Conservation (phyloP, 805 yeast genomes). For the Zygoascus flipseniorum region DNA sequence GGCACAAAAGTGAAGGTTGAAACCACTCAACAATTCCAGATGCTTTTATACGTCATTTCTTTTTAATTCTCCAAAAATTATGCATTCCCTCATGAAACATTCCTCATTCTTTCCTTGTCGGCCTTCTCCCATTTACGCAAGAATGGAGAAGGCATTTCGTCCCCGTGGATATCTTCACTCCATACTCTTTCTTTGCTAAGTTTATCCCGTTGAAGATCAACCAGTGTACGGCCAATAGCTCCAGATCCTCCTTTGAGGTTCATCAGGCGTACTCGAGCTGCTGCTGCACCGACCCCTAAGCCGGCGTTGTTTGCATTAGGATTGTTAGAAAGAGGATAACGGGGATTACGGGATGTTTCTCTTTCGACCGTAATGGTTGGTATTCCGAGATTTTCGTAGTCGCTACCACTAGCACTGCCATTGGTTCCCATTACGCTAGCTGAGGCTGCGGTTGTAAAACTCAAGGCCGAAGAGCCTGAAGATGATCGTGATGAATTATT, state of each 20-base stretch:
- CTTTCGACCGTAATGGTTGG: conserved; percentile 1
- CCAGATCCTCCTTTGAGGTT: conserved; percentile 24
- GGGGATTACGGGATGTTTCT: conserved; percentile 1
- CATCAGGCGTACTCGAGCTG: conserved; percentile 21
- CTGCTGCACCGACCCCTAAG: conserved; percentile 24
- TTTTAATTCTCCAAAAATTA: too few relatives aligned
- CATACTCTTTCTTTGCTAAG: conserved; percentile 5
- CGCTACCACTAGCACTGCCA: not conserved
- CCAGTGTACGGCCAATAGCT: conserved; percentile 20
- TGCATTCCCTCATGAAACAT: not conserved
- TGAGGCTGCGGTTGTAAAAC: not conserved
- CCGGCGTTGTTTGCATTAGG: conserved; percentile 6
- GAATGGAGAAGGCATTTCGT: conserved; percentile 28
- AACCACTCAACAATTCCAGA: too few relatives aligned
- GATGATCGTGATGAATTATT: not conserved
- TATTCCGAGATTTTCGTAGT: not conserved
- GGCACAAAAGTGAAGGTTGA: too few relatives aligned
- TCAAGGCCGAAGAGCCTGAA: not conserved
- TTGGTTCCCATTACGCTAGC: not conserved
- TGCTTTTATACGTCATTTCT: too few relatives aligned
- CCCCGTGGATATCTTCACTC: conserved; percentile 22
- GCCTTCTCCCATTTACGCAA: conserved; percentile 20
- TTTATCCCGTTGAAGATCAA: not conserved
- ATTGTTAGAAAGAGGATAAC: not conserved
- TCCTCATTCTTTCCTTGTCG: not conserved